These are phyloP conservation scores for Trichoderma lentiforme DNA, from an alignment of 2,329 filamentous ascomycete species.

Conservation along the genomic window DNA sequence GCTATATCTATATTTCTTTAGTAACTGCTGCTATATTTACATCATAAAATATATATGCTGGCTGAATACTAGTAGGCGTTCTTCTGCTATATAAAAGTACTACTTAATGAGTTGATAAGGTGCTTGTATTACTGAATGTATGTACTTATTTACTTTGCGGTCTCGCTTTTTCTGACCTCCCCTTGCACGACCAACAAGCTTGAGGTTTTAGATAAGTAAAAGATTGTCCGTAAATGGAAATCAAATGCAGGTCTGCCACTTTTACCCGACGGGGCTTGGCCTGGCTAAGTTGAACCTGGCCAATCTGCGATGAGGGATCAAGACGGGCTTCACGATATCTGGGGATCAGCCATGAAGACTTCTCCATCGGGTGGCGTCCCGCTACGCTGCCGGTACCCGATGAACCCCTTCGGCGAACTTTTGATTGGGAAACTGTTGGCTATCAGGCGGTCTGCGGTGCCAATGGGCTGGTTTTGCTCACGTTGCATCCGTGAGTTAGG, in stretches of 20 bases:
- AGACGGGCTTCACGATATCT: background rate
- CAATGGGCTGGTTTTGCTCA: background rate
- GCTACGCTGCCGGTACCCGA: slow-evolving; percentile 4
- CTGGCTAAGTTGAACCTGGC: background rate
- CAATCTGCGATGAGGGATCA: background rate
- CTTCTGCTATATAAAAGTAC: too few species aligned
- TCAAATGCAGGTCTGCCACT: background rate
- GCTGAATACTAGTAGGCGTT: too few species aligned
- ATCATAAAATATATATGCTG: too few species aligned
- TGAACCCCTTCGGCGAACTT: slow-evolving; percentile 12
- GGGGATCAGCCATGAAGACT: background rate
- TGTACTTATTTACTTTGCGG: too few species aligned
- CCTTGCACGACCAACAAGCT: background rate
- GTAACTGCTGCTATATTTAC: too few species aligned
- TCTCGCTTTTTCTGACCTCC: too few species aligned
- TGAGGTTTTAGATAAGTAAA: background rate
- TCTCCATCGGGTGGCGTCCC: background rate
- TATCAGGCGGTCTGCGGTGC: background rate
- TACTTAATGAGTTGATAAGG: too few species aligned
- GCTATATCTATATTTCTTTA: too few species aligned
- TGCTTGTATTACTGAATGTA: too few species aligned
- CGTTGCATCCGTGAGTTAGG: background rate
- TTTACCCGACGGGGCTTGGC: slow-evolving; percentile 1
- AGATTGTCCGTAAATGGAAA: background rate
- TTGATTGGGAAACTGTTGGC: background rate